These are phyloP conservation scores for Fusarium buharicum DNA, from an alignment of 2,329 filamentous ascomycete species.

Conservation along the genomic window DNA sequence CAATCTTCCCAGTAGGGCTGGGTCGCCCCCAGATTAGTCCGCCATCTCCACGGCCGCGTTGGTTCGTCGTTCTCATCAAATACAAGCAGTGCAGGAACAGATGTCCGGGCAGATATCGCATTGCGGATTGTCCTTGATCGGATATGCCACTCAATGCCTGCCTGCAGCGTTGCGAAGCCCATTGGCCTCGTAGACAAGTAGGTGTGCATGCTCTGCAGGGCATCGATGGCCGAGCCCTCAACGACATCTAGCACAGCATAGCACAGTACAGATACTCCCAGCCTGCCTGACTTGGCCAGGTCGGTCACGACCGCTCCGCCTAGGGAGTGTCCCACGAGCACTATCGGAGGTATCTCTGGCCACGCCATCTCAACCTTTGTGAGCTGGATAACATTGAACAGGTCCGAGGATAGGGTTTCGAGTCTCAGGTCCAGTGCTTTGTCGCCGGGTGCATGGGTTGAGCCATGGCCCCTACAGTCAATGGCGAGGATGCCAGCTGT, in stretches of 20 bases:
- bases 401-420: slow-evolving; percentile 76
- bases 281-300: slow-evolving; percentile 72
- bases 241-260: slow-evolving; percentile 95
- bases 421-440: slow-evolving; percentile 73
- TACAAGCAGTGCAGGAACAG: slow-evolving; percentile 81
- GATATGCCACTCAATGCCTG: slow-evolving; percentile 93
- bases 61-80: slow-evolving; percentile 54
- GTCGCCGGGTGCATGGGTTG: slow-evolving; percentile 63
- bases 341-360: slow-evolving; percentile 75
- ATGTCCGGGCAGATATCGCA: slow-evolving; percentile 82
- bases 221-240: slow-evolving; percentile 94
- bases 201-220: slow-evolving; percentile 91
- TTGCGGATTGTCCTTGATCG: slow-evolving; percentile 89
- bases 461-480: slow-evolving; percentile 89
- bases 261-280: slow-evolving; percentile 78
- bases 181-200: slow-evolving; percentile 85
- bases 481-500: slow-evolving; percentile 84
- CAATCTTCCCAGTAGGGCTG: slow-evolving; percentile 94
- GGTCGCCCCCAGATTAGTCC: slow-evolving; percentile 83
- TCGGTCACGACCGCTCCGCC: slow-evolving; percentile 92
- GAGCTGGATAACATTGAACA: slow-evolving; percentile 74
- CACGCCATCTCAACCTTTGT: slow-evolving; percentile 77
- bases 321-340: slow-evolving; percentile 91
- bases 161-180: slow-evolving; percentile 79
- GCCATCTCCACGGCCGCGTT: slow-evolving; percentile 77